Conservation (phyloP, 257 asterid species). For the Echium plantagineum region DNA sequence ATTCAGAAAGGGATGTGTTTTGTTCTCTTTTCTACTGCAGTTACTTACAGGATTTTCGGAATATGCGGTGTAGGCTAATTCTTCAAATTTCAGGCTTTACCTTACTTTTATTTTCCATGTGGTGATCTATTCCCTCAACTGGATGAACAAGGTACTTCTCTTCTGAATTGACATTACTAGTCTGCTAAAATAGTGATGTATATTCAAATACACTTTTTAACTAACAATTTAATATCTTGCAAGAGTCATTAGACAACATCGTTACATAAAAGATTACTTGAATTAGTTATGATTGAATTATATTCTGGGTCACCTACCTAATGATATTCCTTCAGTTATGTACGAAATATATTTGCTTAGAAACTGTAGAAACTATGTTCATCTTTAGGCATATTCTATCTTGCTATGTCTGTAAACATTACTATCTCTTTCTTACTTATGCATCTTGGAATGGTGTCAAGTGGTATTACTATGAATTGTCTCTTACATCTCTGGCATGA, state of each 20-base stretch:
- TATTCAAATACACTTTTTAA: too few species aligned
- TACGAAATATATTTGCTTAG: not conserved
- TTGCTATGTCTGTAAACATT: not conserved
- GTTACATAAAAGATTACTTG: too few species aligned
- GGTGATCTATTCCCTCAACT: slow-evolving; percentile 41
- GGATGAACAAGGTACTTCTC: slow-evolving; percentile 46
- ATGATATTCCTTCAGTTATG: not conserved
- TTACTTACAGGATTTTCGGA: not conserved
- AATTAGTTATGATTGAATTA: not conserved
- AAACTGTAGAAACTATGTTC: not conserved
- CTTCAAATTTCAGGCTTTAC: slow-evolving; percentile 53
- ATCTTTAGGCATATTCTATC: not conserved
- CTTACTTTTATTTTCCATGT: slow-evolving; percentile 68
- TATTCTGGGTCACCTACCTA: not conserved
- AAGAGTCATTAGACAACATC: not conserved
- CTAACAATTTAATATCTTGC: not conserved
- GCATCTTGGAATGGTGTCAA: not conserved
- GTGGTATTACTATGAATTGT: not conserved
- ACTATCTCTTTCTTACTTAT: not conserved
- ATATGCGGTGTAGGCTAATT: not conserved
- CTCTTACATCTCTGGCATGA: not conserved
- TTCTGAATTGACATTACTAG: not conserved
- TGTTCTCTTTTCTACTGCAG: slow-evolving; percentile 6
- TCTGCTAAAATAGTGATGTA: not conserved
- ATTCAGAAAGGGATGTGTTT: not conserved